Evolutionary conservation across 257 asterid genomes (phyloP).

Genomic region (Solanum pinnatisectum): DNA sequence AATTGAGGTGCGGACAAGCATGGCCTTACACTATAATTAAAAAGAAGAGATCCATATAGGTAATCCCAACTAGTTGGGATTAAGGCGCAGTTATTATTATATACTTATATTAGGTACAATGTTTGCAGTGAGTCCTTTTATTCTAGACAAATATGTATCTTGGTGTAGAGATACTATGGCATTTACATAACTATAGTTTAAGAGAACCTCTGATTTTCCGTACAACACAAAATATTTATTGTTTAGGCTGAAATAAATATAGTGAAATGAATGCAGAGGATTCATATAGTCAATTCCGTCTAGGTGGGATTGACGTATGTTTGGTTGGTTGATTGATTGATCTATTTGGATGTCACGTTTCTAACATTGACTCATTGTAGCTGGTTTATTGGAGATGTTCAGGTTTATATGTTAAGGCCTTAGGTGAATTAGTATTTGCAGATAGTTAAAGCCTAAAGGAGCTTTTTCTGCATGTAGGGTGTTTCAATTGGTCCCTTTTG

Average conservation of each 20-base stretch:
- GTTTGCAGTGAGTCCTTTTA: background rate
- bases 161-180: background rate
- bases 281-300: background rate
- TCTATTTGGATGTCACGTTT: background rate
- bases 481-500: conserved; percentile 90
- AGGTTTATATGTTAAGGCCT: background rate
- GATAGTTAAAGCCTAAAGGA: background rate
- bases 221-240: background rate
- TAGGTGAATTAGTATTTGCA: background rate
- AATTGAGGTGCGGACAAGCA: no score
- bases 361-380: background rate
- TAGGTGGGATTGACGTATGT: background rate
- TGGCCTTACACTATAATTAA: background rate
- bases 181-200: background rate
- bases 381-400: background rate
- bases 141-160: background rate
- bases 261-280: background rate
- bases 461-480: conserved; percentile 39
- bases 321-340: background rate
- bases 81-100: background rate
- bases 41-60: background rate
- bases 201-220: background rate
- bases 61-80: background rate
- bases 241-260: background rate
- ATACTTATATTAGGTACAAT: background rate